Evolutionary conservation across 345 rosid genomes (phyloP).

Genomic region (Stellera chamaejasme): DNA sequence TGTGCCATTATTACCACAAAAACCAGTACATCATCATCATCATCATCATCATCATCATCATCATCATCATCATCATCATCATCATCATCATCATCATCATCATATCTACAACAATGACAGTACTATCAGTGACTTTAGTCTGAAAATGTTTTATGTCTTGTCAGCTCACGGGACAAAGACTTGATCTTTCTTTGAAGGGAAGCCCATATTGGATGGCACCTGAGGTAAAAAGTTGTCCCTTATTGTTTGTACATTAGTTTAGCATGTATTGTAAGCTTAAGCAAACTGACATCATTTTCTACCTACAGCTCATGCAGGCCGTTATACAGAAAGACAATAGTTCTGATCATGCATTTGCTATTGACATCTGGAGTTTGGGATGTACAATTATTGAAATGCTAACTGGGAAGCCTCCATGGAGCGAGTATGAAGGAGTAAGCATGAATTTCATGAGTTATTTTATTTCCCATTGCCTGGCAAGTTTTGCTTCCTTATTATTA

Average conservation of each 20-base stretch:
- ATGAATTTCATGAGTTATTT: background rate
- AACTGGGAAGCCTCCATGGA: conserved; percentile 98
- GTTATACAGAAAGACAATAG: conserved; percentile 74
- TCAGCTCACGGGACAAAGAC: conserved; percentile 84
- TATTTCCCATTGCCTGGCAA: too few species aligned
- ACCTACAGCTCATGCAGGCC: conserved; percentile 77
- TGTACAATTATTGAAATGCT: conserved; percentile 94
- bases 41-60: too few species aligned
- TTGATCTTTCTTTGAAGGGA: conserved; percentile 88
- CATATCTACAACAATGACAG: too few species aligned
- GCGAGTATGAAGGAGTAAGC: conserved; percentile 93
- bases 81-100: too few species aligned
- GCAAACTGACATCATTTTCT: conserved; percentile 13
- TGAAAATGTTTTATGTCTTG: conserved; percentile 6
- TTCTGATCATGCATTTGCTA: conserved; percentile 83
- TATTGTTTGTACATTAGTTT: conserved; percentile 2
- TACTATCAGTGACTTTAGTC: background rate
- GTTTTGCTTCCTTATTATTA: too few species aligned
- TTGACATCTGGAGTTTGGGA: conserved; percentile 99
- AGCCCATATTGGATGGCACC: conserved; percentile 99
- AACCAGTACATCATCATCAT: too few species aligned
- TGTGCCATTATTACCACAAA: too few species aligned
- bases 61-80: too few species aligned
- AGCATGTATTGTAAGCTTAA: conserved; percentile 1
- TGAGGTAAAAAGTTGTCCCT: conserved; percentile 42